These are phyloP conservation scores for Galeopsis tetrahit DNA, from an alignment of 257 asterid genomes.

Conservation along the genomic window DNA sequence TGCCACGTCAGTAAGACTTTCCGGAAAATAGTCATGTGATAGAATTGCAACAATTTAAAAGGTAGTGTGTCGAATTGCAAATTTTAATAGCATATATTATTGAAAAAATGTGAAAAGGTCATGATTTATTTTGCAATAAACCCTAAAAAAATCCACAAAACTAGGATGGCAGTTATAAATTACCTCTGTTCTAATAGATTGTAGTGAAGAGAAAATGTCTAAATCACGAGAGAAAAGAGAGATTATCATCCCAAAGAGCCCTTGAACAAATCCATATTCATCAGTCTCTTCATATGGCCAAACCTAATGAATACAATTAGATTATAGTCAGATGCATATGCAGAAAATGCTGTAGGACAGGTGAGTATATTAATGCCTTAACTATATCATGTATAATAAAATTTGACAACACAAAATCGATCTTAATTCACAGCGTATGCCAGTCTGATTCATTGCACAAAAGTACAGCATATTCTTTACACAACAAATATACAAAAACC, in stretches of 20 bases:
- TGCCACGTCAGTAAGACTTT: too few relatives aligned
- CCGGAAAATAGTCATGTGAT: too few relatives aligned
- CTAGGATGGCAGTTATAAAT: conserved; percentile 18
- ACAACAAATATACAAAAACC: conserved; percentile 22
- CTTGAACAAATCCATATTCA: conserved; percentile 87
- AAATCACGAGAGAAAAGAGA: conserved; percentile 66
- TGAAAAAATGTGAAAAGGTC: background rate
- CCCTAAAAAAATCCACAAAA: background rate
- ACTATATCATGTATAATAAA: conserved; percentile 6
- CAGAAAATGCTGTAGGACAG: conserved; percentile 19
- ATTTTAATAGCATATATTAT: too few relatives aligned
- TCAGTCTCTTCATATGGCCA: conserved; percentile 97
- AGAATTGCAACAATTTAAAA: too few relatives aligned
- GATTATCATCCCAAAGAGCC: conserved; percentile 80
- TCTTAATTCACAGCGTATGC: conserved; percentile 3
- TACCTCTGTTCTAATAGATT: conserved; percentile 71
- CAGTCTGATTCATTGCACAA: conserved; percentile 5
- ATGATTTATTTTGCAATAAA: background rate
- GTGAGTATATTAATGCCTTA: conserved; percentile 19
- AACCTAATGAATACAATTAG: conserved; percentile 55
- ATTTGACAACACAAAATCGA: conserved; percentile 18
- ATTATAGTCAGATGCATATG: conserved; percentile 28
- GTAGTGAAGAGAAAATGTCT: conserved; percentile 57
- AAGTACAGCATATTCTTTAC: conserved; percentile 13
- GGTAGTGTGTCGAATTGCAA: too few relatives aligned